A percentile compares a stretch with the other conserved stretches of the same genome.
Conservation (phyloP, 768 basidiomycete genomes). For the Phanerochaete carnosa region DNA sequence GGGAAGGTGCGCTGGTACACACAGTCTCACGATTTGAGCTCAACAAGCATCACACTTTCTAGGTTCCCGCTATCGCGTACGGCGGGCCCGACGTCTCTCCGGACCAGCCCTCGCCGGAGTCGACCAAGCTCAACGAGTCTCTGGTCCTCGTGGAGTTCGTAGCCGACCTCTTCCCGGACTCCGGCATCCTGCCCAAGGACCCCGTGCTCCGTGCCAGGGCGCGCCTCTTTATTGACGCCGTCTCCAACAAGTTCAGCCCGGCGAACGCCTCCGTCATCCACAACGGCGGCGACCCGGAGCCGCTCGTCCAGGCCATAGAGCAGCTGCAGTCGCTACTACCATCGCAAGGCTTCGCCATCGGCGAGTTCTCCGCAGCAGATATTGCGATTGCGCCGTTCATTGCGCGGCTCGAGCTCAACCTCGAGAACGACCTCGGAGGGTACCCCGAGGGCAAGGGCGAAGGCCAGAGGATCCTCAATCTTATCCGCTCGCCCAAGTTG, state of each 20-base stretch:
- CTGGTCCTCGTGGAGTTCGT: conserved; percentile 65
- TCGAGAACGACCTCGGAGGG: conserved; percentile 50
- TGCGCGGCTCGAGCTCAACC: conserved; percentile 42
- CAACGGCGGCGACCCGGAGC: conserved; percentile 35
- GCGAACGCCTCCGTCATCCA: conserved; percentile 34
- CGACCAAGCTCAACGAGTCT: conserved; percentile 61
- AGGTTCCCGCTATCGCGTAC: conserved; percentile 3
- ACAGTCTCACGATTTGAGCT: conserved; percentile 36
- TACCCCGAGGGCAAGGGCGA: conserved; percentile 49
- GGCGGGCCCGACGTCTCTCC: conserved; percentile 35
- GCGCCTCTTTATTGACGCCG: conserved; percentile 61
- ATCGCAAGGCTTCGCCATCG: conserved; percentile 39
- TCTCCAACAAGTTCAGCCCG: conserved; percentile 43
- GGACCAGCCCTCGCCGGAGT: conserved; percentile 56
- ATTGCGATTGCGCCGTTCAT: conserved; percentile 59
- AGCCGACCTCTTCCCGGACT: conserved; percentile 52
- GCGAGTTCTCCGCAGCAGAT: conserved; percentile 59
- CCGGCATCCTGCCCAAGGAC: conserved; percentile 49
- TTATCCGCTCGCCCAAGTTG: conserved; percentile 44
- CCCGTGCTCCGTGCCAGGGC: conserved; percentile 54
- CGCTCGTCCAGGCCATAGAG: conserved; percentile 41
- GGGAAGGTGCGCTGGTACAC: conserved; percentile 47
- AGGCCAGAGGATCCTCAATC: conserved; percentile 41
- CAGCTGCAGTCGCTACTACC: conserved; percentile 49
- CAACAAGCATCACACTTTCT: conserved; percentile 61